A percentile compares a stretch with the other conserved stretches of the same genome.
phyloP scores from a whole-genome alignment of 2,329 filamentous ascomycete genomes.

The Cercospora sp. region DNA sequence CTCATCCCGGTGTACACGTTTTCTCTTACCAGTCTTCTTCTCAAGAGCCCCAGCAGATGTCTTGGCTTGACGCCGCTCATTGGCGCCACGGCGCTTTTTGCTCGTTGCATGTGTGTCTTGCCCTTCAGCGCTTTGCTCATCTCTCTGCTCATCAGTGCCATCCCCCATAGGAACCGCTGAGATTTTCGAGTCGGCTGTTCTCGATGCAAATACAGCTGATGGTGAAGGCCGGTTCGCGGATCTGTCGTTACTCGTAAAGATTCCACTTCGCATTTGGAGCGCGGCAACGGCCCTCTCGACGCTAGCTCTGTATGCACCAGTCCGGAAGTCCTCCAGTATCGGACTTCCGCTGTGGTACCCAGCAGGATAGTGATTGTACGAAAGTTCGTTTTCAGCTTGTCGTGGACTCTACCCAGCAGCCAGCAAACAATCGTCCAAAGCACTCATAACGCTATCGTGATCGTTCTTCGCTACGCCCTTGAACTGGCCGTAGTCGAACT shows the following conservation, averaged over 20 bases:
- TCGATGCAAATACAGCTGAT: background rate
- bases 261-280: background rate
- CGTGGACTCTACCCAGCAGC: conserved; percentile 31
- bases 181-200: background rate
- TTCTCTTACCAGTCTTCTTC: conserved; percentile 3
- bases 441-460: conserved; percentile 36
- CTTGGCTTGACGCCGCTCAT: background rate
- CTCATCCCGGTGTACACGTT: background rate
- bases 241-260: background rate
- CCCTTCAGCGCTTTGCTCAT: background rate
- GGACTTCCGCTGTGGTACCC: background rate
- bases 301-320: background rate
- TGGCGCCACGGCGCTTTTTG: background rate
- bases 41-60: background rate
- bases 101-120: background rate
- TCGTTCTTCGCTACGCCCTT: conserved; percentile 39
- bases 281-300: background rate
- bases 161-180: background rate
- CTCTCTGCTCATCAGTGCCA: background rate
- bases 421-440: conserved; percentile 44
- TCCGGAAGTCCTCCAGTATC: conserved; percentile 6
- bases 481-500: conserved; percentile 40
- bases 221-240: background rate
- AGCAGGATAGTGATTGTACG: conserved; percentile 1
- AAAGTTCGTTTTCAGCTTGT: conserved; percentile 13